phyloP scores from a whole-genome alignment of 208 protist genomes.

The Leptomonas seymouri region DNA sequence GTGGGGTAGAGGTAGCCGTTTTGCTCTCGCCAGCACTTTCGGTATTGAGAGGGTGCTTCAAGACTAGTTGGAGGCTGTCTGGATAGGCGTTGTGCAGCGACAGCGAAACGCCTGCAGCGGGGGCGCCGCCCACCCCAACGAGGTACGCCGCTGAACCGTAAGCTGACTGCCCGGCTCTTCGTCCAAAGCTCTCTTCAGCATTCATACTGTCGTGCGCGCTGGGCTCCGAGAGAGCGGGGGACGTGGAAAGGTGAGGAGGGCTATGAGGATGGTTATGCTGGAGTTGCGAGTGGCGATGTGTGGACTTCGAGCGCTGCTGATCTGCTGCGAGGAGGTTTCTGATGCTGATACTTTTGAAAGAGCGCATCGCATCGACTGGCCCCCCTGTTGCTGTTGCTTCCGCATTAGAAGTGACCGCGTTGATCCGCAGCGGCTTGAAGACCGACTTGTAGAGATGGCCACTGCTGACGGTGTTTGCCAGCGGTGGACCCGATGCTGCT shows the following conservation, averaged over 20 bases:
- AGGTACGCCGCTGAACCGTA: not conserved
- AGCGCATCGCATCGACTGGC: not conserved
- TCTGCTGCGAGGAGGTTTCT: not conserved
- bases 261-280: not conserved
- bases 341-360: not conserved
- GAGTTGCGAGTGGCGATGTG: not conserved
- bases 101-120: not conserved
- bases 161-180: not conserved
- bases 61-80: slow-evolving; percentile 21
- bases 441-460: slow-evolving; percentile 21
- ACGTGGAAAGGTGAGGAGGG: not conserved
- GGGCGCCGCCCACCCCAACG: not conserved
- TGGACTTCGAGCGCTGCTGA: not conserved
- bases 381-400: not conserved
- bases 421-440: slow-evolving; percentile 18
- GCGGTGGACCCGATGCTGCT: not conserved
- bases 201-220: slow-evolving; percentile 9
- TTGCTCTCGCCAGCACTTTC: not conserved
- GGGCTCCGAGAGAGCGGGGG: slow-evolving; percentile 9
- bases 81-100: slow-evolving; percentile 11
- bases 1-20: not conserved
- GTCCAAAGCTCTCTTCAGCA: not conserved
- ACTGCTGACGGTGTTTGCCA: not conserved
- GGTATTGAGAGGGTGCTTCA: slow-evolving; percentile 14
- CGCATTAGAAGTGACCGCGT: not conserved